Percentiles rank a stretch among this genome's conserved stretches.
phyloP scores from a whole-genome alignment of 441 rosid species.

The Aquilaria agallochum region DNA sequence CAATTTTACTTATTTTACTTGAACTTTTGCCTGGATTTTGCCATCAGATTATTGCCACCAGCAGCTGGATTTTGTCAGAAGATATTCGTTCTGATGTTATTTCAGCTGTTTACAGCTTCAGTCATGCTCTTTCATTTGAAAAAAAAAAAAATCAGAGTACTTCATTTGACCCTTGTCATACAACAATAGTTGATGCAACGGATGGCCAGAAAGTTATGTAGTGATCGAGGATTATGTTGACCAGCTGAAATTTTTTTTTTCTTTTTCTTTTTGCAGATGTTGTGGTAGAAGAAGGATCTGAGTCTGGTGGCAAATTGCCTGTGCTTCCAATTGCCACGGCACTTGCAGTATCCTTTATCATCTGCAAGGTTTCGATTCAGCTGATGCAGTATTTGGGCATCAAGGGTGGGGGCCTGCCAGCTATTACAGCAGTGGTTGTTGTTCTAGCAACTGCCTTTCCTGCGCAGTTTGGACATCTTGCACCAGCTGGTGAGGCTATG shows the following conservation, averaged over 20 bases:
- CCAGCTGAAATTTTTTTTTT: background rate
- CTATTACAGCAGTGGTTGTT: slow-evolving; percentile 71
- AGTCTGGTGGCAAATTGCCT: slow-evolving; percentile 42
- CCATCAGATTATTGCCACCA: too few relatives aligned
- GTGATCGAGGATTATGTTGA: slow-evolving; percentile 1
- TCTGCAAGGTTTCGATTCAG: slow-evolving; percentile 68
- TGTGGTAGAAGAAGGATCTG: slow-evolving; percentile 31
- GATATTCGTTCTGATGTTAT: too few relatives aligned
- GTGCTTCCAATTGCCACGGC: slow-evolving; percentile 61
- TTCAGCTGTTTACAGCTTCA: too few relatives aligned
- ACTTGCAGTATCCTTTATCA: slow-evolving; percentile 72
- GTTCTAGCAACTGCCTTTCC: slow-evolving; percentile 66
- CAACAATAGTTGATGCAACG: background rate
- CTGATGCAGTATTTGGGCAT: slow-evolving; percentile 52
- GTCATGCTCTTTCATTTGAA: too few relatives aligned
- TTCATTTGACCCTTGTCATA: too few relatives aligned
- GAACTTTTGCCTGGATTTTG: background rate
- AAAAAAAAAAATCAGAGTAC: too few relatives aligned
- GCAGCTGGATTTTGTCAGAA: too few relatives aligned
- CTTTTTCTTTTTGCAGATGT: slow-evolving; percentile 26
- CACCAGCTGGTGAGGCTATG: slow-evolving; percentile 88
- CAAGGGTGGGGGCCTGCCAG: slow-evolving; percentile 75
- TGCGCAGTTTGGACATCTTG: slow-evolving; percentile 55
- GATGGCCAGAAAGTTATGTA: slow-evolving; percentile 1
- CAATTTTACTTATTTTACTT: background rate